phyloP scores from a whole-genome alignment of 208 protist genomes.

The Crithidia bombi region DNA sequence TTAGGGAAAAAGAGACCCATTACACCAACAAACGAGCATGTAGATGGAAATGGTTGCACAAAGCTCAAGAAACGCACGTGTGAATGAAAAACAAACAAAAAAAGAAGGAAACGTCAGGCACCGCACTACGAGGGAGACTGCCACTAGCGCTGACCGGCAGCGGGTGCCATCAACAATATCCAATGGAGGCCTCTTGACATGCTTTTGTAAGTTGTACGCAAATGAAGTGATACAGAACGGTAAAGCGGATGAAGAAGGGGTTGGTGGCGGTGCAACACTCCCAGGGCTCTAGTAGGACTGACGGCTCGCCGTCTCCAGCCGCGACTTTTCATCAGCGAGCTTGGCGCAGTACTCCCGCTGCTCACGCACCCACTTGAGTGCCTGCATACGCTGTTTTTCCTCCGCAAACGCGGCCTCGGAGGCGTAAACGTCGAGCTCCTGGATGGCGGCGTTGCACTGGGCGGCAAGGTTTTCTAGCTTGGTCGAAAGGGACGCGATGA shows the following conservation, averaged over 20 bases:
- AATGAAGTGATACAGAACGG: conserved; percentile 15
- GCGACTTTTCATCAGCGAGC: conserved; percentile 45
- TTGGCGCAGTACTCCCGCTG: conserved; percentile 66
- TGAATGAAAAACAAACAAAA: conserved; percentile 20
- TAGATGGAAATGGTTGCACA: neutral
- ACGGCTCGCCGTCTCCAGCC: conserved; percentile 14
- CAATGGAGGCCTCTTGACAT: too few species aligned
- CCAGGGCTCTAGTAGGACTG: conserved; percentile 12
- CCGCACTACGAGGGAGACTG: too few species aligned
- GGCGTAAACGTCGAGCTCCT: conserved; percentile 75
- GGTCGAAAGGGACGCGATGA: conserved; percentile 61
- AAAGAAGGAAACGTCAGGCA: neutral
- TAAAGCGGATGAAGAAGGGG: too few species aligned
- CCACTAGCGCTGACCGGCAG: too few species aligned
- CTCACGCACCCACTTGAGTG: conserved; percentile 73
- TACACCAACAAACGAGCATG: neutral
- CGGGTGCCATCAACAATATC: too few species aligned
- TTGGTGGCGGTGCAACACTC: too few species aligned
- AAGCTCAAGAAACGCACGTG: too few species aligned
- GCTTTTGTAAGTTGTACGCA: neutral
- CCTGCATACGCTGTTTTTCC: conserved; percentile 70
- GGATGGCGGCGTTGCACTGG: conserved; percentile 70
- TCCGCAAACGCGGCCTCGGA: conserved; percentile 67
- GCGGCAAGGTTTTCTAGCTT: conserved; percentile 57
- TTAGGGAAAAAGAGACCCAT: neutral